Evolutionary conservation across 2,329 filamentous ascomycete species (phyloP).

Genomic region (Trichoderma hamatum): DNA sequence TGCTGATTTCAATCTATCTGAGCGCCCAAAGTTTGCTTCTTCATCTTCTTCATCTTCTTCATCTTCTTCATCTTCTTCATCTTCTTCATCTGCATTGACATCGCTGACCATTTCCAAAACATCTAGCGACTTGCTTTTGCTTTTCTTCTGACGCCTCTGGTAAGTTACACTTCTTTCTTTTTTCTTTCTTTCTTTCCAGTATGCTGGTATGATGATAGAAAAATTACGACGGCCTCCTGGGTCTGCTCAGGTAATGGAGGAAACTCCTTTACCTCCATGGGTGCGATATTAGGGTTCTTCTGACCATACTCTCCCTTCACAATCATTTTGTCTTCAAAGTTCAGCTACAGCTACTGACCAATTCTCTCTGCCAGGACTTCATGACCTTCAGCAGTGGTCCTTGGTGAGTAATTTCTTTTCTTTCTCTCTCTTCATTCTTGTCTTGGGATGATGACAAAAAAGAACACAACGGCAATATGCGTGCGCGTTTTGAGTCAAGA

Average conservation of each 20-base stretch:
- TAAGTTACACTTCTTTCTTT: neutral
- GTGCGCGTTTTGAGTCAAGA: too few species aligned
- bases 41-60: neutral
- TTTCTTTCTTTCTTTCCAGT: neutral
- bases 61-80: neutral
- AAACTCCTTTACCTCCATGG: neutral
- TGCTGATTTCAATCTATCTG: neutral
- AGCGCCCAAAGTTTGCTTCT: neutral
- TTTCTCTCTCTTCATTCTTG: neutral
- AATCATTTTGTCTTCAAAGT: neutral
- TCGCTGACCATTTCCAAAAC: neutral
- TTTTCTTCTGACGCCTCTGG: neutral
- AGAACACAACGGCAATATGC: too few species aligned
- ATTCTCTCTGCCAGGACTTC: neutral
- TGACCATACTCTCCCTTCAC: neutral
- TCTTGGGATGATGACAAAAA: neutral
- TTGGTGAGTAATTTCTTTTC: neutral
- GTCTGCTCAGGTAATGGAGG: neutral
- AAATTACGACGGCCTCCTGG: neutral
- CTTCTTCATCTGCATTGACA: neutral
- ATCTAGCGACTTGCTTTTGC: neutral
- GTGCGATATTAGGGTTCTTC: neutral
- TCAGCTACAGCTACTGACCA: neutral
- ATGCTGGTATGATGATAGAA: neutral
- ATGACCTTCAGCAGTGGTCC: neutral